Conservation (phyloP, 2,329 filamentous ascomycete species). For the Decorospora gaudefroyi region DNA sequence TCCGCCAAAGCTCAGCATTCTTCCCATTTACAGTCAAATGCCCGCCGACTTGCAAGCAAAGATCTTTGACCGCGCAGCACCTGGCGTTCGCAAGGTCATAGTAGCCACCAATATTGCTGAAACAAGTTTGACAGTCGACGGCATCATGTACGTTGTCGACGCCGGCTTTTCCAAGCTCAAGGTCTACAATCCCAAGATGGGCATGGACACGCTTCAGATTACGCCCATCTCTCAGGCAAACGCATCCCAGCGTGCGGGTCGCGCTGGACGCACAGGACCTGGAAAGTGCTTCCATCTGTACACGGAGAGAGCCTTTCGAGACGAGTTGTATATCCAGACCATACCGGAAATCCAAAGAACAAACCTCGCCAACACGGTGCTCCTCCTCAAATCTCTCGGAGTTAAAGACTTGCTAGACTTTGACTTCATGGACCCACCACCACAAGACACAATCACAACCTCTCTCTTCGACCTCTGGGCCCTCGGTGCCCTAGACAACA, state of each 20-base stretch:
- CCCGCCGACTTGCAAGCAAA: constrained; percentile 96
- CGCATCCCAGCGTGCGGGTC: constrained; percentile 87
- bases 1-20: constrained; percentile 88
- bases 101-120: constrained; percentile 99
- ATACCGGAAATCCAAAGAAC: constrained; percentile 98
- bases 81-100: constrained; percentile 94
- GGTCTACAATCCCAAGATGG: constrained; percentile 98
- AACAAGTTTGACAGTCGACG: constrained; percentile 95
- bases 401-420: constrained; percentile 95
- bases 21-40: constrained; percentile 99
- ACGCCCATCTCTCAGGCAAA: constrained; percentile 98
- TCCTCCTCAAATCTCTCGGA: constrained; percentile 90
- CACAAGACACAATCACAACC: constrained; percentile 95
- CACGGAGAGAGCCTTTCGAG: constrained; percentile 91
- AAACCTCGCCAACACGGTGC: constrained; percentile 91
- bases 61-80: constrained; percentile 89
- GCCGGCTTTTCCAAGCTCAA: constrained; percentile 96
- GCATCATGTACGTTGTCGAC: constrained; percentile 99
- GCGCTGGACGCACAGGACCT: constrained; percentile 90
- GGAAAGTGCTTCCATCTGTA: constrained; percentile 94
- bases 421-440: constrained; percentile 98
- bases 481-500: constrained; percentile 87
- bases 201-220: constrained; percentile 98
- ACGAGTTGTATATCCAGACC: constrained; percentile 94
- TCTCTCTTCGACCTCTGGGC: constrained; percentile 98